Evolutionary conservation across 2,329 filamentous ascomycete genomes (phyloP), one percentile per base, ranked within the genome.

Genomic region (Alternaria sp.): DNA sequence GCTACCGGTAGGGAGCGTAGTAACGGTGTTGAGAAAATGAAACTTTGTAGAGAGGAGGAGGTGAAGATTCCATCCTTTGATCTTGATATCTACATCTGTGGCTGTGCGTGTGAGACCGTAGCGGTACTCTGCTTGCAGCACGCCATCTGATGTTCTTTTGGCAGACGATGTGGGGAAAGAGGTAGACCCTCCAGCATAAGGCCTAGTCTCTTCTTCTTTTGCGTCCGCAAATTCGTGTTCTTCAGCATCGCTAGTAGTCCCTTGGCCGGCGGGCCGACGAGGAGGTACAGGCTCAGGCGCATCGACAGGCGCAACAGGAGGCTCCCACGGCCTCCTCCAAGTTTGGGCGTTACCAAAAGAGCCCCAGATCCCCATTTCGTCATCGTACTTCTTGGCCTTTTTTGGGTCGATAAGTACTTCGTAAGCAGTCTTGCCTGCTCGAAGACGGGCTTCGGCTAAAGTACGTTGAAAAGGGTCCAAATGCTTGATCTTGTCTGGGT

Each of bases 41-140:
- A 64, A 64, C 20, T 57, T 59, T 4, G 58, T 34, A 5, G 51
- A 61, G 1, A 58, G 38, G 22, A 49, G 20, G 11, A 55, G 30
- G 34, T 44, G 12, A 3, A 63, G 38, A 12, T 39, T 58, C 51
- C 58, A 59, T 12, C 38, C 38, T 12, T 55, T 53, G 41, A 64
- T 54, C 9, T 11, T 12, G 24, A 64, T 28, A 20, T 61, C 47
- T 14, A 61, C 22, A 5, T 56, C 42, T 1, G 54, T 64, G 2
- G 39, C 51, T 9, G 41, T 51, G 8, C 36, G 46, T 5, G 38
- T 56, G 5, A 24, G 3, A 36, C 46, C 52, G 16, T 58, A 42
- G 28, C 57, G 54, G 7, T 47, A 61, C 14, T 34, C 46, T n/a
- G 54, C 48, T 18, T 11, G 4, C 1, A 26, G 22, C 3, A 11